Evolutionary conservation across 305 asterid species (phyloP).

Genomic region (Fraxinus paxiana): DNA sequence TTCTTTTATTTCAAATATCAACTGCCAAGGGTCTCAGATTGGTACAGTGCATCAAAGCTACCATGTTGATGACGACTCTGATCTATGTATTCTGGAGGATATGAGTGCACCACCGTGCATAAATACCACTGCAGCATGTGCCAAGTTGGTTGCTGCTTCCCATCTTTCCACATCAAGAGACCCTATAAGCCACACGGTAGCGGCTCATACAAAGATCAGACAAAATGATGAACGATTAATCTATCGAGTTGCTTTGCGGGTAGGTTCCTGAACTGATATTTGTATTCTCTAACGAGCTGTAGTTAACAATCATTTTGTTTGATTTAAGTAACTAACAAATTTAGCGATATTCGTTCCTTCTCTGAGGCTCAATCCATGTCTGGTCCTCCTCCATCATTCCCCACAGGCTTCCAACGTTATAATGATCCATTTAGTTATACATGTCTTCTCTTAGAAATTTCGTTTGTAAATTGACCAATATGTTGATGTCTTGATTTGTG

Average conservation of each 20-base stretch:
- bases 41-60: constrained; percentile 32
- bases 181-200: constrained; percentile 33
- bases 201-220: constrained; percentile 47
- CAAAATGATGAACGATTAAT: constrained; percentile 65
- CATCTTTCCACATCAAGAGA: constrained; percentile 40
- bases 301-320: constrained; percentile 5
- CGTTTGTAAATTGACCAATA: neutral
- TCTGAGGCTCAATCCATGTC: neutral
- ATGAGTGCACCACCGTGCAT: constrained; percentile 63
- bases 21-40: constrained; percentile 36
- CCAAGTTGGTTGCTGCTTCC: constrained; percentile 36
- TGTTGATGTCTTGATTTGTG: neutral
- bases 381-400: neutral
- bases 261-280: constrained; percentile 27
- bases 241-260: constrained; percentile 88
- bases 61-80: constrained; percentile 54
- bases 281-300: constrained; percentile 18
- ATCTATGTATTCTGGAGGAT: constrained; percentile 78
- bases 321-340: neutral
- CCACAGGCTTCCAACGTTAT: neutral
- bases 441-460: neutral
- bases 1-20: constrained; percentile 28
- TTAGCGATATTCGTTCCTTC: neutral
- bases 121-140: constrained; percentile 33
- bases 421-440: neutral